These are phyloP conservation scores for Chenopodium suecicum DNA, from an alignment of 148 eudicot genomes.

Conservation along the genomic window DNA sequence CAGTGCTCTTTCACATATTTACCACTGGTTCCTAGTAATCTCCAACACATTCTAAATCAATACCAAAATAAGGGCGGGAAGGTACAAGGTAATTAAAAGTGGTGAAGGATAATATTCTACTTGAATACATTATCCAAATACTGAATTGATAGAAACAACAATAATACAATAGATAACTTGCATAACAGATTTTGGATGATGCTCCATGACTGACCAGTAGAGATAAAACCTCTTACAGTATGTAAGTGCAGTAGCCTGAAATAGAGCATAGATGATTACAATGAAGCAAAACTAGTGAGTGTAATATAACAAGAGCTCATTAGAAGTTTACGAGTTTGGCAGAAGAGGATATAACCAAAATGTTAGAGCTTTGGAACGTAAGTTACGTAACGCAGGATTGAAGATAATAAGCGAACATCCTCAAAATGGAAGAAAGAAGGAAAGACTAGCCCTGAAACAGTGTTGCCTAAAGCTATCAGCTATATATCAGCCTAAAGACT, in stretches of 20 bases:
- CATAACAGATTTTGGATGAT: constrained; percentile 93
- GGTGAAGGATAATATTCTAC: neutral
- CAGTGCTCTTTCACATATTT: neutral
- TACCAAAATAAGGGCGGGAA: neutral
- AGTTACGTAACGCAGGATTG: no score
- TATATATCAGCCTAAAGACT: no score
- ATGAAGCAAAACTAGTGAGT: neutral
- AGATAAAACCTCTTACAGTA: constrained; percentile 93
- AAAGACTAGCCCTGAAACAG: no score
- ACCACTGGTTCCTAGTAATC: neutral
- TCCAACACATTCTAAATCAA: neutral
- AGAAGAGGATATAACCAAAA: no score
- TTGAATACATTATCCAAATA: neutral
- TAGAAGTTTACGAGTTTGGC: no score
- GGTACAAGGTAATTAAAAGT: neutral
- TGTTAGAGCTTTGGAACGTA: no score
- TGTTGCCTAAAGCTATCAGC: no score
- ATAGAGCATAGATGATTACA: constrained; percentile 15
- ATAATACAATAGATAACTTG: constrained; percentile 34
- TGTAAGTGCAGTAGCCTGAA: constrained; percentile 92
- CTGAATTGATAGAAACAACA: neutral
- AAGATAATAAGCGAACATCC: no score
- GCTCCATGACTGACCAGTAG: constrained; percentile 97
- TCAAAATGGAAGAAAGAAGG: no score
- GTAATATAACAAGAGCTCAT: no score